Evolutionary conservation across 73 alveolate genomes (phyloP).

Genomic region (Symbiodinium natans): DNA sequence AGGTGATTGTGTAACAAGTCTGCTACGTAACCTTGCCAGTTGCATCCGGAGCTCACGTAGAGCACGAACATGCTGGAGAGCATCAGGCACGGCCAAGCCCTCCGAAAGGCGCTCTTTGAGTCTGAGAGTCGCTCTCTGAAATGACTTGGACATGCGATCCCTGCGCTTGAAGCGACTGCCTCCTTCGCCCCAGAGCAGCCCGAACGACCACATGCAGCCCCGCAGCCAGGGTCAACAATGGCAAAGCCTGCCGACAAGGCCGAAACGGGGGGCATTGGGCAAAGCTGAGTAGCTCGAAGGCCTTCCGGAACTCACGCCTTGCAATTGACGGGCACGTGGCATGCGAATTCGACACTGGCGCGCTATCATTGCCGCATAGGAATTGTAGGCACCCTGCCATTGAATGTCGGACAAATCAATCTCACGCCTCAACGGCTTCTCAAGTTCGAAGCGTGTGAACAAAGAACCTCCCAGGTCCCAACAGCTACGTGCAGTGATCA

Average conservation of each 20-base stretch:
- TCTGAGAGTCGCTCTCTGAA: not conserved
- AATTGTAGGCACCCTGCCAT: not conserved
- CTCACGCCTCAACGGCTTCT: not conserved
- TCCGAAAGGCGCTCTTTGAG: not conserved
- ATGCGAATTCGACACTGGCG: not conserved
- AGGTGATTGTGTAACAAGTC: too few relatives aligned
- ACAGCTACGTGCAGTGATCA: too few relatives aligned
- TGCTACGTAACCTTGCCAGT: too few relatives aligned
- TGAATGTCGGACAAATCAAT: slow-evolving; percentile 69
- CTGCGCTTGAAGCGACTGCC: not conserved
- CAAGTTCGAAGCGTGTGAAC: too few relatives aligned
- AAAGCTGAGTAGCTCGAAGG: not conserved
- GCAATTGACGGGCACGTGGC: not conserved
- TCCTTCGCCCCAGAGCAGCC: not conserved
- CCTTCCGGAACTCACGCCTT: slow-evolving; percentile 78
- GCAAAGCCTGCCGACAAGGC: not conserved
- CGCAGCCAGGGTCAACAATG: slow-evolving; percentile 39
- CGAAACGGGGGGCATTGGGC: not conserved
- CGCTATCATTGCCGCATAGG: not conserved
- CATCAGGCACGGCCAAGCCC: slow-evolving; percentile 79
- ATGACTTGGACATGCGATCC: not conserved
- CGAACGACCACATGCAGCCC: slow-evolving; percentile 44
- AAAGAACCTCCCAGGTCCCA: too few relatives aligned
- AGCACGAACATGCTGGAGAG: slow-evolving; percentile 32
- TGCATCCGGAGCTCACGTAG: slow-evolving; percentile 31